Evolutionary conservation across 805 yeast genomes (phyloP), one percentile per base, ranked within the genome.

Genomic region (Hanseniaspora taiwanica): DNA sequence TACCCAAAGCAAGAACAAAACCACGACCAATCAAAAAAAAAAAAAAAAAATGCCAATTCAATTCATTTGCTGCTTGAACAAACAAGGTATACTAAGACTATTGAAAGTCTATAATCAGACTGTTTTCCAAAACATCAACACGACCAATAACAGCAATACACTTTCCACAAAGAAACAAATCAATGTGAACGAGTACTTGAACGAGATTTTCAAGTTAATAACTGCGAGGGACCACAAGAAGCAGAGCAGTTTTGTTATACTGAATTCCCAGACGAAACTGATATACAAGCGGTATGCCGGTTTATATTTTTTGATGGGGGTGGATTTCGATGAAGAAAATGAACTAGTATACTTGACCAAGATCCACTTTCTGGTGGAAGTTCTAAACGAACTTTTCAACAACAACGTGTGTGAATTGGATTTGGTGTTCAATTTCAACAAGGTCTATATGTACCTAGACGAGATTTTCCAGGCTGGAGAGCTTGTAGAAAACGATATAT

Each of bases 241-340:
- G 50, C 94, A 84, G 55, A 74, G 84, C 38, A 83, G 83, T 54
- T 82, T 83, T 51, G 84, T 82, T 18, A 87, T 81, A 53, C 74
- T 75, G 46, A 72, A 75, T 14, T 71, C 72, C 43, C 59, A 65
- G 37, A 63, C 68, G 42, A 82, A 81, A 54, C 63, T 91, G 38
- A 86, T 89, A 1, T 87, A 87, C 56, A 66, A 94, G 46, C 64
- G 96, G 43, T 89, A 89, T 54, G 96, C 96, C 3, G 97, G 97
- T 6, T 63, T 89, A 10, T 89, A 77, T 58, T 86, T 91, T 56
- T 76, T 86, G n/a, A 71, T 81, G 44, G 81, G 93, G 39, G 73
- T 87, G 7, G 95, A 83, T 48, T 55, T 70, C n/a, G 60, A 63
- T 9, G 96, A 86, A 54, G 84, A 82, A 52, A 20, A 33, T 33